phyloP scores from a whole-genome alignment of 176 grass and related monocot genomes.

The Guadua angustifolia region DNA sequence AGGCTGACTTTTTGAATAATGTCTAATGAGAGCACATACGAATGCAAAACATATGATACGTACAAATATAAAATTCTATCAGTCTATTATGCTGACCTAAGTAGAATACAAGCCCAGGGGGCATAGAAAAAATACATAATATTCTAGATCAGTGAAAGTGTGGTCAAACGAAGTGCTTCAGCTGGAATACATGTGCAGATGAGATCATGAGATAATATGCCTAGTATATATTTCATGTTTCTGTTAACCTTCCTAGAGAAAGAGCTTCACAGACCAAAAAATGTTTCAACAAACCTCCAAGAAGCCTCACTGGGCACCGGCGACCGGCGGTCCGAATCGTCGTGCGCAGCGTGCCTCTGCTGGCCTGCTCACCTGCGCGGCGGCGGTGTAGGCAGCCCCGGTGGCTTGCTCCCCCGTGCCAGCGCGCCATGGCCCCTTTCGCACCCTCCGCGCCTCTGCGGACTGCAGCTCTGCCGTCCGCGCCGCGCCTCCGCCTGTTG shows the following conservation, averaged over 20 bases:
- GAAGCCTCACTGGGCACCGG: too few species aligned
- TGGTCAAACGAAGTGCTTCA: background rate
- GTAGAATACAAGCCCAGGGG: slow-evolving; percentile 17
- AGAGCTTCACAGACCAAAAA: background rate
- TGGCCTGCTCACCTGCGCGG: too few species aligned
- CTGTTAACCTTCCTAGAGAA: background rate
- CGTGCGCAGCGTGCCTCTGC: too few species aligned
- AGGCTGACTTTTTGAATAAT: too few species aligned
- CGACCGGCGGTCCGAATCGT: too few species aligned
- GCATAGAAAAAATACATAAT: background rate
- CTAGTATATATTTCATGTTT: background rate
- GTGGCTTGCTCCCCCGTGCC: too few species aligned
- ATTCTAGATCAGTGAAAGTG: background rate
- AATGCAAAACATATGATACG: background rate
- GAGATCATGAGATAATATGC: background rate
- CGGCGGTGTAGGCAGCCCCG: too few species aligned
- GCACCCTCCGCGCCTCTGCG: too few species aligned
- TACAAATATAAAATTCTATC: background rate
- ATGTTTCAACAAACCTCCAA: background rate
- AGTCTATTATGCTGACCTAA: background rate
- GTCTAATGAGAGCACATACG: background rate
- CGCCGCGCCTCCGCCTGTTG: too few species aligned
- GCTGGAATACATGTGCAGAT: background rate
- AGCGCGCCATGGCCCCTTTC: too few species aligned
- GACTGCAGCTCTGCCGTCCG: too few species aligned